Evolutionary conservation across 331 rosid species (phyloP), one percentile per base, ranked within the genome.

Genomic region (Saraca asoca): DNA sequence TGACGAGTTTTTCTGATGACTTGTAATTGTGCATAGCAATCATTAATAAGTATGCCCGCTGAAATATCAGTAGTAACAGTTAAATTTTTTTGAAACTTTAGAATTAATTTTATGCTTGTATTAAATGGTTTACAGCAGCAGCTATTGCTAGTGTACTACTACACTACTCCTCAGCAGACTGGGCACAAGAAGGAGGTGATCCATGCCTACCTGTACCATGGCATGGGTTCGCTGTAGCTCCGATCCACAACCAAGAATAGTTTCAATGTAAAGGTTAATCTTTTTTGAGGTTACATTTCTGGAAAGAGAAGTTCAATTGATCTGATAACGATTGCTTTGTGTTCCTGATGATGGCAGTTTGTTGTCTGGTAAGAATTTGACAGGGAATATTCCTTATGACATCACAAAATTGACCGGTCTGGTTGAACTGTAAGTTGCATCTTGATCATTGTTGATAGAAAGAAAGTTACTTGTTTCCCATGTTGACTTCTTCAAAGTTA

Each of bases 181-280:
- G 91, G 96, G 85, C 81, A n/a, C 76, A 70, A 50, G 97, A 88
- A 83, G 91, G 95, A 6, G 96, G 97, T 39, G 97, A 91, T 38
- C 95, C 97, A 12, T 91, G 96, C 78, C 64, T 83, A 37, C 97
- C 97, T 64, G 96, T 82, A 72, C 84, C 97, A 19, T 91, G 97
- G 97, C 97, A 34, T 91, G 97, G 96, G 75, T 88, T 75, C 87
- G 60, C n/a, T 91, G 97, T 64, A 86, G 75, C 84, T 71, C 91
- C 15, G 88, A 88, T 76, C 78, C 68, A 50, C 95, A 58, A 43
- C 96, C 96, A 74, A 85, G 79, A 75, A 78, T 91, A 74, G 74
- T 81, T 85, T 79, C 84, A 81, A 81, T 91, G 98, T 93, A 93
- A 70, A 44, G 54, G 18, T 78, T 68, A 65, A 49, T 31, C 14